Base-by-base conservation (phyloP, 2,329 filamentous ascomycete genomes). In the Neodidymelliopsis sp. region DNA sequence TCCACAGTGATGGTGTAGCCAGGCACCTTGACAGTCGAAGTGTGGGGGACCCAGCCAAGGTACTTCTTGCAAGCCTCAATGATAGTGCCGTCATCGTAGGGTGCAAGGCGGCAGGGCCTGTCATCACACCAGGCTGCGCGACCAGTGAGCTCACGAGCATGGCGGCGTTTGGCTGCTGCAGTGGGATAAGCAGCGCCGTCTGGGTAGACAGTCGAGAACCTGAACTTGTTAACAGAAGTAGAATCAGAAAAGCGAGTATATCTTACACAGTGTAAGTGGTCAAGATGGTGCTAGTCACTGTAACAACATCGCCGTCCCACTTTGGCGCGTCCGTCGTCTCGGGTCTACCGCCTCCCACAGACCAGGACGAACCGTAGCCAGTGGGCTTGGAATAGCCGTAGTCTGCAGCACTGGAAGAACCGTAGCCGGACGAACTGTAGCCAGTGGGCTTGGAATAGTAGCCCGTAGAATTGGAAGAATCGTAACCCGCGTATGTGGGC, bases 71-170 rank as follows among this genome's bases (percentile, higher is more conserved):
- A 60, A 6, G 52, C 54, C 11, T 49, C 47, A 15, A 39, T 12
- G 8, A 60, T 56, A 18, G 45, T 44, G 5, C 42, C 29, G 9
- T 48, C 23, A 12, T 40, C 22, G 22, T 56, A 60, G 20, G 40
- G 35, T 13, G 53, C 49, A 9, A 60, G 45, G 11, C 57, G 57
- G 34, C 57, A 60, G 4, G 57, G 57, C 24, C 41, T 43, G 19
- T 57, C 49, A 3, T 43, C 30, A n/a, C 57, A 58, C 49, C 44
- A 60, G 7, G 38, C 6, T 4, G 48, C 40, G 13, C 33, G 19
- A 15, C n/a, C 19, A 8, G 10, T 30, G 20, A 39, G 12, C 1
- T 25, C 16, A 12, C 39, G 29, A 7, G 30, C 48, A 16, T 45
- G 30, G 24, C 40, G 48, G 27, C 41, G 41, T 27, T 33, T 20